These are phyloP conservation scores for Protomyces lactucae-debilis DNA, from an alignment of 1,139 yeast species.

Conservation along the genomic window DNA sequence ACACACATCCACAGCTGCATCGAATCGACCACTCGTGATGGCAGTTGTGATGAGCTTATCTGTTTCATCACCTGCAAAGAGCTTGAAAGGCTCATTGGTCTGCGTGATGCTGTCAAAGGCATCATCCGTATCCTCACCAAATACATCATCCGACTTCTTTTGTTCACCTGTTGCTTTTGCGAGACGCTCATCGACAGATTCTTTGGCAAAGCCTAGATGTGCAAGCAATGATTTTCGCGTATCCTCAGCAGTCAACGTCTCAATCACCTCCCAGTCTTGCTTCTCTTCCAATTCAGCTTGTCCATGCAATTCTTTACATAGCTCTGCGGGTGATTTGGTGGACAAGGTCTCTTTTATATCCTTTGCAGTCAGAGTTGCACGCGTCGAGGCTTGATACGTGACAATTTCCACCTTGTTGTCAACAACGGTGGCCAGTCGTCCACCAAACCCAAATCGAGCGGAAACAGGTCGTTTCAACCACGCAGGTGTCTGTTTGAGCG, in stretches of 20 bases:
- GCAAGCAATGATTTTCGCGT: conserved; percentile 41
- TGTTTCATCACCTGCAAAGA: conserved; percentile 41
- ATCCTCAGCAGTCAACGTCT: conserved; percentile 52
- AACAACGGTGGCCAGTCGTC: conserved; percentile 63
- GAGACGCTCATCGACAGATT: conserved; percentile 32
- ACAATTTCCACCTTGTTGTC: conserved; percentile 49
- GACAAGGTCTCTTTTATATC: conserved; percentile 58
- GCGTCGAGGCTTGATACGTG: conserved; percentile 38
- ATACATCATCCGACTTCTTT: not conserved
- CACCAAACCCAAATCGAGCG: conserved; percentile 90
- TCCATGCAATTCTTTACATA: conserved; percentile 52
- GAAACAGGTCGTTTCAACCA: conserved; percentile 79
- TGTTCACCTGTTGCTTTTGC: conserved; percentile 29
- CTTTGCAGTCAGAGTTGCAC: conserved; percentile 42
- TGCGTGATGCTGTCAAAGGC: conserved; percentile 44
- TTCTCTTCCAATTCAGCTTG: conserved; percentile 48
- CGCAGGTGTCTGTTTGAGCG: conserved; percentile 71
- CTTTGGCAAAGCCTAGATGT: conserved; percentile 35
- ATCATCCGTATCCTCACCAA: conserved; percentile 36
- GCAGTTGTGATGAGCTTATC: conserved; percentile 52
- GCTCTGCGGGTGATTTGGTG: conserved; percentile 49
- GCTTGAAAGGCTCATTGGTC: conserved; percentile 15
- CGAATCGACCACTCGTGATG: conserved; percentile 58
- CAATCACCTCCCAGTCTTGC: conserved; percentile 73
- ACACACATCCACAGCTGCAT: conserved; percentile 64